These are phyloP conservation scores for Chlorella ohadii DNA, from an alignment of 139 green algal species.

Conservation along the genomic window DNA sequence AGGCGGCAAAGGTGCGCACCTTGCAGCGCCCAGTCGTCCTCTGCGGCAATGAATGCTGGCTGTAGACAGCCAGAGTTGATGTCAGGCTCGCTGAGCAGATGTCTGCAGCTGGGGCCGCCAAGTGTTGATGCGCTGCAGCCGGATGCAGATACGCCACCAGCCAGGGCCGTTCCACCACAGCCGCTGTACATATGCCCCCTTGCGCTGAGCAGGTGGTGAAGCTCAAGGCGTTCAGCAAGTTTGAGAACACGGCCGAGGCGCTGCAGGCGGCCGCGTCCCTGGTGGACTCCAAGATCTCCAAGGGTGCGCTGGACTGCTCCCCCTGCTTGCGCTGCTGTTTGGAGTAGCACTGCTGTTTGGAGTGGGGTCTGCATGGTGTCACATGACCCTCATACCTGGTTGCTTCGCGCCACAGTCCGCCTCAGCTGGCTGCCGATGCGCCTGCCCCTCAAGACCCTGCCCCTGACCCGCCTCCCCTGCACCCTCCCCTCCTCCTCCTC, in stretches of 20 bases:
- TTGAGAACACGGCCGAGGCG: slow-evolving; percentile 97
- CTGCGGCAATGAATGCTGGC: neutral
- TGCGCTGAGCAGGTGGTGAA: slow-evolving; percentile 79
- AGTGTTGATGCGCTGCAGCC: no score
- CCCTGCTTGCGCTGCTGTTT: no score
- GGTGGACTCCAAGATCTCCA: slow-evolving; percentile 96
- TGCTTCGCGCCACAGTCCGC: neutral
- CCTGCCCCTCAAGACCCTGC: neutral
- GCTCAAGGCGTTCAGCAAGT: slow-evolving; percentile 98
- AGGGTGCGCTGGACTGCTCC: slow-evolving; percentile 64
- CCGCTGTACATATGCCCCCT: no score
- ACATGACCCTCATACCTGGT: no score
- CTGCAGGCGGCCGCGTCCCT: slow-evolving; percentile 92
- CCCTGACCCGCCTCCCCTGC: neutral
- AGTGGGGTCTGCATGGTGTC: no score
- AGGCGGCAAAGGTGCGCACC: slow-evolving; percentile 83
- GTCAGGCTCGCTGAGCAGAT: no score
- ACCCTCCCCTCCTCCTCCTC: neutral
- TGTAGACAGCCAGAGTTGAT: no score
- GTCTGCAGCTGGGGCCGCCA: no score
- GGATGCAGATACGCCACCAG: no score
- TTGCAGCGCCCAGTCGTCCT: no score
- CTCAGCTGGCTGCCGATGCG: neutral
- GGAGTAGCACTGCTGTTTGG: no score
- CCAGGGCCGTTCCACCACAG: no score